Conservation (phyloP, 2,329 filamentous ascomycete genomes). For the Cladosporium sp. region DNA sequence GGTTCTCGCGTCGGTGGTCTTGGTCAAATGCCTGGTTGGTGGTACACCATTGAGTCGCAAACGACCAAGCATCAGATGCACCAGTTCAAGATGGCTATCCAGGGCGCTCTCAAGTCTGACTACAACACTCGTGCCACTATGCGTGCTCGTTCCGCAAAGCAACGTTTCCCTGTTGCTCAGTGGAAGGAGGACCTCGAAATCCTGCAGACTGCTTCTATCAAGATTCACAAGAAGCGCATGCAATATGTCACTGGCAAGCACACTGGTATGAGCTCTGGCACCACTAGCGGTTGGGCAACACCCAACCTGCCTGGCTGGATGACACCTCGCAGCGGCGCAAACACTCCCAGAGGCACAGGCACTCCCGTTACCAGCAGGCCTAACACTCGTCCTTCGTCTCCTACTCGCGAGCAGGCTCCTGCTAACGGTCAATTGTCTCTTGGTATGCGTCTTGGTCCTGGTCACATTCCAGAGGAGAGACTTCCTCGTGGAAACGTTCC, state of each 20-base stretch:
- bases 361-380: constrained; percentile 32
- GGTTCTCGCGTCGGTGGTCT: constrained; percentile 63
- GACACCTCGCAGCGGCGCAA: constrained; percentile 40
- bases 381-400: constrained; percentile 30
- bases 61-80: constrained; percentile 59
- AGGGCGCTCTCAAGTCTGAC: constrained; percentile 57
- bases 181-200: constrained; percentile 63
- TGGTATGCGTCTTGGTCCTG: constrained; percentile 28
- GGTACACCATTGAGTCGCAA: constrained; percentile 65
- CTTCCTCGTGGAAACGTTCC: constrained; percentile 5
- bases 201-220: constrained; percentile 58
- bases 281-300: constrained; percentile 32
- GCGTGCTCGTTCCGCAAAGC: constrained; percentile 61
- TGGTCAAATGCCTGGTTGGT: constrained; percentile 69
- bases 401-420: constrained; percentile 24
- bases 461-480: constrained; percentile 17
- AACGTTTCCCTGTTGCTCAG: constrained; percentile 63
- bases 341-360: constrained; percentile 37
- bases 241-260: constrained; percentile 9
- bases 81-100: constrained; percentile 62
- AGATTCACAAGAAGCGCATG: constrained; percentile 49
- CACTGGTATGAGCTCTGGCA: constrained; percentile 12
- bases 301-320: constrained; percentile 33
- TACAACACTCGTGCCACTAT: constrained; percentile 55
- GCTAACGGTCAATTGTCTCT: constrained; percentile 25